A percentile compares a stretch with the other conserved stretches of the same genome.
These are phyloP conservation scores for Fusarium tanahbumbuense DNA, from an alignment of 2,329 filamentous ascomycete genomes.

Conservation along the genomic window DNA sequence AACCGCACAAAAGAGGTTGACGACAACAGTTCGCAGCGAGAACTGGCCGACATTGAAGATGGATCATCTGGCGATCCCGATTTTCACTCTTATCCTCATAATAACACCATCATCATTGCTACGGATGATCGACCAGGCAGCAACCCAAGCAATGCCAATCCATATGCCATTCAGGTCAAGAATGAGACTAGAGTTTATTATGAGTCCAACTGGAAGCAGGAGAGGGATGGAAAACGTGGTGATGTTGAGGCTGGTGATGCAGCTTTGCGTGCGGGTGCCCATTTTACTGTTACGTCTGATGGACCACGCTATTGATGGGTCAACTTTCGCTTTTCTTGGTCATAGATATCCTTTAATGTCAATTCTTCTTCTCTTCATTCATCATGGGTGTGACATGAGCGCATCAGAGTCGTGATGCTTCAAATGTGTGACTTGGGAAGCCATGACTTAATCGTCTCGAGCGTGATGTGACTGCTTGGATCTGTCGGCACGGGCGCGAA, in stretches of 20 bases:
- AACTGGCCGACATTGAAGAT: slow-evolving; percentile 29
- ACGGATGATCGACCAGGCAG: slow-evolving; percentile 1
- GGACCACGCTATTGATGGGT: neutral
- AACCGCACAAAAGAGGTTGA: slow-evolving; percentile 25
- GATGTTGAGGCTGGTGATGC: neutral
- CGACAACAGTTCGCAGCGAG: slow-evolving; percentile 32
- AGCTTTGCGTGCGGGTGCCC: neutral
- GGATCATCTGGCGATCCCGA: slow-evolving; percentile 29
- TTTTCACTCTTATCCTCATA: slow-evolving; percentile 11
- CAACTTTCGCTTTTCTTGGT: neutral
- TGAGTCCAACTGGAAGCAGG: slow-evolving; percentile 1
- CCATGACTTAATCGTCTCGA: neutral
- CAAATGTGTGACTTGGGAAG: neutral
- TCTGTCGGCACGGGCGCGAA: neutral
- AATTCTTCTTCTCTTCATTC: neutral
- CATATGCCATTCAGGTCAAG: slow-evolving; percentile 32
- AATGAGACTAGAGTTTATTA: slow-evolving; percentile 35
- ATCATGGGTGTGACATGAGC: too few relatives aligned
- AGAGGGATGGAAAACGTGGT: neutral
- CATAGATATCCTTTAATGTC: neutral
- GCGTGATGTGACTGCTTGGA: neutral
- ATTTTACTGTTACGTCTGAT: neutral
- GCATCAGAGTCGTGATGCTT: neutral
- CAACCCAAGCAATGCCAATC: neutral
- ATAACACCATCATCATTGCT: slow-evolving; percentile 18